Evolutionary conservation across 441 rosid genomes (phyloP), one percentile per base, ranked within the genome.

Genomic region (Jatropha podagrica): DNA sequence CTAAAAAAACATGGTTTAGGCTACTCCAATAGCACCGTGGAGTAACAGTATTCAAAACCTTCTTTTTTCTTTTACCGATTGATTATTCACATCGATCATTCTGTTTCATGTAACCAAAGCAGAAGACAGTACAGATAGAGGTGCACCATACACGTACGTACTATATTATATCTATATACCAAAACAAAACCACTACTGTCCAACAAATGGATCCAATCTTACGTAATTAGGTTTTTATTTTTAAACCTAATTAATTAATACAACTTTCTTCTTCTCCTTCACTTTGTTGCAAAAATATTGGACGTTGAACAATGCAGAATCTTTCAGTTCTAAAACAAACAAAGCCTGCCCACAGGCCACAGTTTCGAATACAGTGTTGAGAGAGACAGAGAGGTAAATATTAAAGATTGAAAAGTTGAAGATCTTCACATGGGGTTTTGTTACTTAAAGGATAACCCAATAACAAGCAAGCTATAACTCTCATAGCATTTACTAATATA

Each of bases 51-150:
- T 32, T 32, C 2, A 32, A 32, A 32, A 32, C 32, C 32, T 32
- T 32, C 32, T 32, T 32, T 32, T 32, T 32, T 32, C 1, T 32
- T 0, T 32, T 32, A 32, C 32, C 32, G 32, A 32, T 27, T 27
- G 32, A 27, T 32, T 32, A 32, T 32, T 32, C 32, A 32, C 32
- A 32, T n/a, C n/a, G n/a, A n/a, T 48, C 10, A 18, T 8, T 26
- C 23, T 58, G 1, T 26, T 14, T 7, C 4, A 11, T 52, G 60
- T 42, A 48, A 40, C 70, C 66, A 27, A 75, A 75, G 73, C 3
- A 44, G 44, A 61, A n/a, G 82, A 79, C 82, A 85, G 80, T 71
- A 76, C 84, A 81, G 83, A 69, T 80, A 65, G 80, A 76, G 54
- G 23, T 68, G 83, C 85, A 79, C 84, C 71, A 65, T 6, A 23